Percentiles rank a stretch among this genome's conserved stretches.
Conservation (phyloP, 345 rosid genomes). For the Citrus medica region DNA sequence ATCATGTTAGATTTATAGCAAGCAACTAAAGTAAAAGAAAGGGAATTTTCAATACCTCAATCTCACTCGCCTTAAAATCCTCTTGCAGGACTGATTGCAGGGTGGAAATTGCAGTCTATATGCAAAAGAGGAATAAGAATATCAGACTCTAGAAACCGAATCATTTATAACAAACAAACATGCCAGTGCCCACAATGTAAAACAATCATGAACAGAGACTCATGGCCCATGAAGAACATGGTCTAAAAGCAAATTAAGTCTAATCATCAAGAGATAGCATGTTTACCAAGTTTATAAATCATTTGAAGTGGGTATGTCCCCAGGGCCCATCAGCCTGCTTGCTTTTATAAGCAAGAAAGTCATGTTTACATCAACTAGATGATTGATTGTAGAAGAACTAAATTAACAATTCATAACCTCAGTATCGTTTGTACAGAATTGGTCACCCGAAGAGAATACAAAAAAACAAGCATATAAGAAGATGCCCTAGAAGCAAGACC, state of each 20-base stretch:
- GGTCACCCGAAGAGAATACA: background rate
- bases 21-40: background rate
- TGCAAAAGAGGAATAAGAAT: background rate
- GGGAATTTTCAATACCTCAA: conserved; percentile 40
- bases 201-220: background rate
- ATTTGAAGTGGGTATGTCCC: background rate
- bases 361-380: background rate
- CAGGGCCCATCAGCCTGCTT: background rate
- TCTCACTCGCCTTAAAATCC: conserved; percentile 71
- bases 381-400: background rate
- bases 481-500: background rate
- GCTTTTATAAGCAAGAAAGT: background rate
- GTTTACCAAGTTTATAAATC: background rate
- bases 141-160: conserved; percentile 16
- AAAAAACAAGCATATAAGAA: background rate
- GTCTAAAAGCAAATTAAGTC: background rate
- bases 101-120: conserved; percentile 62
- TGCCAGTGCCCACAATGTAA: background rate
- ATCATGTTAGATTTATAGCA: background rate
- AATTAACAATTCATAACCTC: background rate
- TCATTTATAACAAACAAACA: background rate
- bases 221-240: background rate
- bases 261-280: background rate
- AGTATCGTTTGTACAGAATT: background rate
- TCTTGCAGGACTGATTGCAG: conserved; percentile 70